Base-by-base conservation (phyloP, 495 filamentous ascomycete genomes). In the Aspergillus asperescens region DNA sequence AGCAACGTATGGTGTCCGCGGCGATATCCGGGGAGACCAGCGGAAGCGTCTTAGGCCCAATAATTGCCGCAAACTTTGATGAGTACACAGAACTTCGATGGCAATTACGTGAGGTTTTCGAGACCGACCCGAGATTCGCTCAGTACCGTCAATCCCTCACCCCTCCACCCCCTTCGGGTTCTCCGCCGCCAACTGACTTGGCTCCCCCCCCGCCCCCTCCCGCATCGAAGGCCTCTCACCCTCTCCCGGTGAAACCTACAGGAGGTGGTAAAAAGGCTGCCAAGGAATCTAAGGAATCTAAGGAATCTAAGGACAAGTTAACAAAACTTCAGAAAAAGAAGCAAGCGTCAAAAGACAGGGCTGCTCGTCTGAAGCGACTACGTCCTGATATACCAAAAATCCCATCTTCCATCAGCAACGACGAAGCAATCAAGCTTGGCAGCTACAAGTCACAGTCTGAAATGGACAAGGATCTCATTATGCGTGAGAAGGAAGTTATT, bases 11-110 rank as follows among this genome's bases (percentile, higher is more conserved):
- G 81, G 60, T 56, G 1, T 56, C 73, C 2, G 63, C 72, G 6
- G 57, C 49, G 1, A 51, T 59, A 24, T 44, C 58, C 16, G 39
- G 56, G 28, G 51, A 56, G 7, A 55, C 64, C n/a, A 54, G 66
- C 5, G 61, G 68, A 34, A 86, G 84, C 57, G 75, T 95, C 24
- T 72, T 95, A 15, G 77, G 72, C 2, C 71, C 77, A 13, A 74
- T 90, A 31, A 69, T 92, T 46, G 85, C 72, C 0, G 89, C 86
- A 6, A 81, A 89, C 58, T 95, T 91, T 61, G 75, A 77, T 1
- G 77, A 76, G 24, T 89, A 91, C 52, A 65, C 73, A 6, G 62
- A 72, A n/a, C 85, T 90, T 57, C 77, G 89, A 22, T 62, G 71
- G 8, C 77, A 69, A 28, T 57, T 85, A 25, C 67, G 67, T 16